These are phyloP conservation scores for Debaryomycetaceae sp. DNA, from an alignment of 1,139 yeast species.

Conservation along the genomic window DNA sequence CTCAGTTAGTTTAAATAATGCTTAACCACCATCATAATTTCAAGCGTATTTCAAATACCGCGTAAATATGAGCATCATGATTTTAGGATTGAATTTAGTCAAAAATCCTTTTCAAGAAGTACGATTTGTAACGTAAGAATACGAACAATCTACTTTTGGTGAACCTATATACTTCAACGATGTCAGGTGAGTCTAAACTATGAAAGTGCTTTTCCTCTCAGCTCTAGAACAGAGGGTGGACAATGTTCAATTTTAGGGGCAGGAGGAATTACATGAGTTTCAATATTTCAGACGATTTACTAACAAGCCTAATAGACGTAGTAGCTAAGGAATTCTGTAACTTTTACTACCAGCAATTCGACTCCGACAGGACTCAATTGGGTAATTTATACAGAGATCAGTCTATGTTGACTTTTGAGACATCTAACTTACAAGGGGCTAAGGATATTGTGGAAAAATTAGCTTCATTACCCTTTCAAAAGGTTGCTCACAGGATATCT, in stretches of 20 bases:
- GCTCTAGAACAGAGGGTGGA: neutral
- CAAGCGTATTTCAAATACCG: slow-evolving; percentile 1
- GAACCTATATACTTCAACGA: neutral
- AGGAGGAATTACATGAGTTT: neutral
- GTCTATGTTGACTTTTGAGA: slow-evolving; percentile 96
- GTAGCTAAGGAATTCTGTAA: slow-evolving; percentile 80
- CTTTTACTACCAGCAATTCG: slow-evolving; percentile 95
- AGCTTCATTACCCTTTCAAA: slow-evolving; percentile 80
- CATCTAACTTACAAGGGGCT: slow-evolving; percentile 92
- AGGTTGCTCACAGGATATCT: slow-evolving; percentile 88
- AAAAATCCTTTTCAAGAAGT: neutral
- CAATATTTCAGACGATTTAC: neutral
- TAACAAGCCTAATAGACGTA: slow-evolving; percentile 3
- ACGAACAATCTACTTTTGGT: neutral
- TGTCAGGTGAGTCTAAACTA: neutral
- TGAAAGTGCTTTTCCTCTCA: neutral
- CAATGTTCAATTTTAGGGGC: too few species aligned
- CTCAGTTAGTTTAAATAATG: slow-evolving; percentile 30
- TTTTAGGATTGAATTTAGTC: neutral
- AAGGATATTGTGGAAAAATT: slow-evolving; percentile 89
- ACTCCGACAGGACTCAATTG: slow-evolving; percentile 85
- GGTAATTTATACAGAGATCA: slow-evolving; percentile 94
- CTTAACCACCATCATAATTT: neutral
- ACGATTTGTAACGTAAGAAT: neutral
- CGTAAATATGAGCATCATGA: slow-evolving; percentile 5